Base-by-base conservation (phyloP, 257 asterid species). In the Salvia hispanica region DNA sequence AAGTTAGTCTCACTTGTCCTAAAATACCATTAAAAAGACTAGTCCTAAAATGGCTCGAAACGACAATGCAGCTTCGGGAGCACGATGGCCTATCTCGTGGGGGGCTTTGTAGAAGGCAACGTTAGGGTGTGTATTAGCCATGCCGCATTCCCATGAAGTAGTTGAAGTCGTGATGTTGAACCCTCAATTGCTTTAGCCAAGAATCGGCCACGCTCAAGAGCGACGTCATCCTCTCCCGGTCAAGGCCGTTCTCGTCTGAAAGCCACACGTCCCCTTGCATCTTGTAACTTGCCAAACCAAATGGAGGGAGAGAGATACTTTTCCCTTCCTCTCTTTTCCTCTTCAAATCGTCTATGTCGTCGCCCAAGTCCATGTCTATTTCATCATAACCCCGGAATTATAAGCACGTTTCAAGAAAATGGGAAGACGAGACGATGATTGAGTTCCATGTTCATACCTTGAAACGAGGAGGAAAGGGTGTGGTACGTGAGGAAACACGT, bases 161-260 rank as follows among this genome's bases (percentile, higher is more conserved):
- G 85, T 92, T 90, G 80, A 92, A 92, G 79, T 92, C 97, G 25
- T 85, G 98, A 78, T 92, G 98, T 59, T 88, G 94, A 84, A 90
- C 93, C 66, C 87, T 78, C 54, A 92, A 62, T 69, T 90, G 98
- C 96, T 88, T 92, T 71, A 92, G 92, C 98, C 97, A 90, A 0
- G 97, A 92, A 68, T 92, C 97, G 0, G 98, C 95, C 66, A 76
- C 97, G 59, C 98, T 88, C 73, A 74, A 75, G 6, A 92, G 89
- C 3, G 96, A 83, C 44, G 70, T 73, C 31, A 88, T 70, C 76
- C 80, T 82, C 79, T 85, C 90, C 9, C 73, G 74, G 69, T 88
- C 89, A 64, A 33, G 43, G 0, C 82, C 88, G 5, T 39, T 54
- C 62, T 69, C 68, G 74, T 76, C 80, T 0, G 78, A 69, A 3